Conservation (phyloP, 441 rosid species). For the Erodium trifolium region DNA sequence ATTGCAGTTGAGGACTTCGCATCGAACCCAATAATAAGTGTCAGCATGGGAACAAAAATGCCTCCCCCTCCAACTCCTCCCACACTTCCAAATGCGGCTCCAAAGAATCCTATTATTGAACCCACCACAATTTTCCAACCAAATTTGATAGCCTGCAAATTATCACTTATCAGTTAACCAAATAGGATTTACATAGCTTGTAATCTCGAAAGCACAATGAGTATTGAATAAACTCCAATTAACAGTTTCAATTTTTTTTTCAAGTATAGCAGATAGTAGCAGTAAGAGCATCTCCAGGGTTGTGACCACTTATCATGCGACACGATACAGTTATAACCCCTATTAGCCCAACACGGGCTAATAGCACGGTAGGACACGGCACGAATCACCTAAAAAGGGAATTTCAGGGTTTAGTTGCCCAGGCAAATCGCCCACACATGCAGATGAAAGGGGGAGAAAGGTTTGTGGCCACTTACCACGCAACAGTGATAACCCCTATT, state of each 20-base stretch:
- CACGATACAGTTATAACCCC: no score
- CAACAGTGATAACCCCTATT: no score
- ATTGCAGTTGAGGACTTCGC: constrained; percentile 35
- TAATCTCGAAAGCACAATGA: no score
- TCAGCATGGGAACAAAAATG: constrained; percentile 12
- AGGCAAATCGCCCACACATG: no score
- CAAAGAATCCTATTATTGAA: constrained; percentile 31
- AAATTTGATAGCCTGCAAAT: constrained; percentile 27
- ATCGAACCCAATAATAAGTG: constrained; percentile 32
- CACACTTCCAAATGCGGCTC: constrained; percentile 38
- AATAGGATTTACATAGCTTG: neutral
- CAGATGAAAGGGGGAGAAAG: no score
- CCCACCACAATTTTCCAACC: constrained; percentile 33
- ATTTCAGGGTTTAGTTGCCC: no score
- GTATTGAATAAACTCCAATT: neutral
- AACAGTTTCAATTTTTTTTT: neutral
- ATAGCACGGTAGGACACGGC: no score
- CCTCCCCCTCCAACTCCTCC: constrained; percentile 43
- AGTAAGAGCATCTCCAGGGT: no score
- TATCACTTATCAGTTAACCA: neutral
- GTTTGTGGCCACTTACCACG: no score
- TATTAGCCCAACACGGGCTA: no score
- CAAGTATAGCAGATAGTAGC: neutral
- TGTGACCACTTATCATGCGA: no score
- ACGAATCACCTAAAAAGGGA: no score